These are phyloP conservation scores for Aspergillus sp. DNA, from an alignment of 2,329 filamentous ascomycete genomes.

Conservation along the genomic window DNA sequence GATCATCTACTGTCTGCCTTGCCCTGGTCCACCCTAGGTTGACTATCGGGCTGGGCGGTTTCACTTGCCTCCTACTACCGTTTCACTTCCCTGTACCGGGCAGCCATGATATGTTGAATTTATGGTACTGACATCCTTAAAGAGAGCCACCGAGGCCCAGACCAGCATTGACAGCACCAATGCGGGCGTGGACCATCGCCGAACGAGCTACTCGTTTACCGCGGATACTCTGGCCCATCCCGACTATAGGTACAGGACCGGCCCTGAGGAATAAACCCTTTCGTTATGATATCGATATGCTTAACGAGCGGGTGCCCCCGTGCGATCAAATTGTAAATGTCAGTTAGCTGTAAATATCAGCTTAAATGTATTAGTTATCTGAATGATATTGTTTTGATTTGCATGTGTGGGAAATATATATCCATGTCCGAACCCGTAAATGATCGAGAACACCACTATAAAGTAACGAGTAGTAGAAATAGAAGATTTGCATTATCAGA, in stretches of 20 bases:
- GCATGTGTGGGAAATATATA: background rate
- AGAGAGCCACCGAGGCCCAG: background rate
- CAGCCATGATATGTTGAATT: no score
- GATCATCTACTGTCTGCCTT: background rate
- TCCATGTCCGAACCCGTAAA: background rate
- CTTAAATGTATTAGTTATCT: no score
- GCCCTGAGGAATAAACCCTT: slow-evolving; percentile 1
- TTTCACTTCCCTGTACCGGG: no score
- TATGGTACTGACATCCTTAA: no score
- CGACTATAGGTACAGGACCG: background rate
- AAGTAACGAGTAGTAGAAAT: no score
- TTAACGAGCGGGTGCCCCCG: background rate
- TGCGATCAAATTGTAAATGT: background rate
- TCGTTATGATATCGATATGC: no score
- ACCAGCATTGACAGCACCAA: slow-evolving; percentile 8
- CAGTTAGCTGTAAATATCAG: background rate
- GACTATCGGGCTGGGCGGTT: no score
- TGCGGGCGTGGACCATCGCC: slow-evolving; percentile 4
- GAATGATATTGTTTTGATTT: background rate
- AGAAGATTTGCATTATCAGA: no score
- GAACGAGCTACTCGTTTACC: slow-evolving; percentile 9
- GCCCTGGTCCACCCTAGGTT: background rate
- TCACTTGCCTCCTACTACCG: no score
- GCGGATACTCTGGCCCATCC: slow-evolving; percentile 6
- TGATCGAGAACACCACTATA: background rate